Evolutionary conservation across 495 filamentous ascomycete genomes (phyloP).

Genomic region (Margaritispora aquatica): DNA sequence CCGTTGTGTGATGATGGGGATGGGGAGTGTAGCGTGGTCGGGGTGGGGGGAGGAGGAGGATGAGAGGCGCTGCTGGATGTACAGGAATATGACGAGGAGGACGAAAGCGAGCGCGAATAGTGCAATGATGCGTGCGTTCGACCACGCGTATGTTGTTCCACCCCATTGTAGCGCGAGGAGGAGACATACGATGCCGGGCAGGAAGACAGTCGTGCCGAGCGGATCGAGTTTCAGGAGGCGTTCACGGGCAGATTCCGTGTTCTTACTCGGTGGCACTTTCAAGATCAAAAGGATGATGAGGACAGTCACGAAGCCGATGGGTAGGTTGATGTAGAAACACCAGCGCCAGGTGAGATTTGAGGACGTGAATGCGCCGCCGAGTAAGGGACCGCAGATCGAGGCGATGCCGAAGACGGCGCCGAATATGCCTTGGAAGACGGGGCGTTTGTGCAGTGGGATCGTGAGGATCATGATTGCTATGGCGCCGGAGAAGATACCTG

Average conservation of each 20-base stretch:
- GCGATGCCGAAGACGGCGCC: slow-evolving; percentile 31
- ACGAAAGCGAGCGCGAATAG: slow-evolving; percentile 67
- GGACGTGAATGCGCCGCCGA: slow-evolving; percentile 63
- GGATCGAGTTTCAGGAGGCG: slow-evolving; percentile 38
- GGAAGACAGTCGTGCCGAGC: slow-evolving; percentile 53
- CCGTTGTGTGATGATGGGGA: slow-evolving; percentile 65
- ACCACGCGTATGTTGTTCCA: slow-evolving; percentile 64
- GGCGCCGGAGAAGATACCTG: slow-evolving; percentile 36
- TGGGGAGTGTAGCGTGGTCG: slow-evolving; percentile 74
- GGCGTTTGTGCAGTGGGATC: slow-evolving; percentile 37
- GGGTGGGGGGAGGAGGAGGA: too few species aligned
- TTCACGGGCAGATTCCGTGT: slow-evolving; percentile 9
- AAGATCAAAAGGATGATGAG: slow-evolving; percentile 40
- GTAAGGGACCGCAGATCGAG: slow-evolving; percentile 41
- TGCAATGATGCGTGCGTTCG: slow-evolving; percentile 57
- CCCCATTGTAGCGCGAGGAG: slow-evolving; percentile 86
- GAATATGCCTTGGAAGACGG: slow-evolving; percentile 41
- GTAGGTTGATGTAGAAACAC: slow-evolving; percentile 64
- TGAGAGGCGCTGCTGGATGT: slow-evolving; percentile 64
- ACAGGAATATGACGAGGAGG: slow-evolving; percentile 55
- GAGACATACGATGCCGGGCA: slow-evolving; percentile 66
- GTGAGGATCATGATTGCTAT: slow-evolving; percentile 40
- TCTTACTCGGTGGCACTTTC: slow-evolving; percentile 36
- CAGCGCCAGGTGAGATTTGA: slow-evolving; percentile 54
- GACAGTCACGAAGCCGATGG: slow-evolving; percentile 43